Conservation (phyloP, 257 asterid genomes). For the Petunia secreta region DNA sequence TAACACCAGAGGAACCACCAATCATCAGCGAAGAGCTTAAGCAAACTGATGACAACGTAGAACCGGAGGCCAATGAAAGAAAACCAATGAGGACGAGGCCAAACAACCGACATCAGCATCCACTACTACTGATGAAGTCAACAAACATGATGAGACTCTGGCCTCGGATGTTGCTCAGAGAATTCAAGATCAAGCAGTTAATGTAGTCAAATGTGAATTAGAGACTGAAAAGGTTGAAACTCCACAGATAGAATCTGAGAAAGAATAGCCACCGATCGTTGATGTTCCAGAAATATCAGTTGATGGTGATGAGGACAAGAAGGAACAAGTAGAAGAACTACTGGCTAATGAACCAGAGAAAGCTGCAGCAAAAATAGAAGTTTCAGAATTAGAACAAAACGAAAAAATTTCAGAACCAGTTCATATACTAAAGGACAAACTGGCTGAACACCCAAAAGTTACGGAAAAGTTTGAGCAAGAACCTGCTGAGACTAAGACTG, state of each 20-base stretch:
- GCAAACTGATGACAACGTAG: not conserved
- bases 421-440: slow-evolving; percentile 41
- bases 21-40: not conserved
- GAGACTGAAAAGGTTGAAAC: slow-evolving; percentile 32
- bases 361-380: slow-evolving; percentile 30
- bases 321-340: slow-evolving; percentile 30
- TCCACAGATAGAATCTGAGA: slow-evolving; percentile 32
- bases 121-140: slow-evolving; percentile 32
- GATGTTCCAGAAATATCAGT: slow-evolving; percentile 35
- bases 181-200: slow-evolving; percentile 26
- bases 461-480: slow-evolving; percentile 35
- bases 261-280: slow-evolving; percentile 33
- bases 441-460: slow-evolving; percentile 17
- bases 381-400: slow-evolving; percentile 33
- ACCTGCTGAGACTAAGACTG: slow-evolving; percentile 35
- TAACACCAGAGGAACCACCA: not conserved
- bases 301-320: slow-evolving; percentile 34
- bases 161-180: slow-evolving; percentile 19
- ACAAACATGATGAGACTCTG: slow-evolving; percentile 41
- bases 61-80: slow-evolving; percentile 5
- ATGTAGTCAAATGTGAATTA: slow-evolving; percentile 25
- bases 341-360: slow-evolving; percentile 35
- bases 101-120: not conserved
- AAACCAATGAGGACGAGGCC: not conserved
- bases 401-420: slow-evolving; percentile 34